Evolutionary conservation across 768 basidiomycete species (phyloP), one percentile per base, ranked within the genome.

Genomic region (Dentipellis fragilis): DNA sequence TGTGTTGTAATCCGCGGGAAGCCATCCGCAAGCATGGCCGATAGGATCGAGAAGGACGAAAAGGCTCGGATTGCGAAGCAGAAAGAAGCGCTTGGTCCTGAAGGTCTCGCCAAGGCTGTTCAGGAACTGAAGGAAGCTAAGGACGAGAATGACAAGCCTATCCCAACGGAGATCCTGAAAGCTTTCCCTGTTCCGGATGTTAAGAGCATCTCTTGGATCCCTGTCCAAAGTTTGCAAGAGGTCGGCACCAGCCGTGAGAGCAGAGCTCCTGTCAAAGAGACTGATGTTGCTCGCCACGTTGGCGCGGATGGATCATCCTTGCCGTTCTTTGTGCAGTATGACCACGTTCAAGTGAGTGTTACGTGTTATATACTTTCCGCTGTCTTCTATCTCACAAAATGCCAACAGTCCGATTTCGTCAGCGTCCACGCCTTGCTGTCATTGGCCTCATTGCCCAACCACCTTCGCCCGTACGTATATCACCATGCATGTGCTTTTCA

Each of bases 141-240:
- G 71, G 78, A 79, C 19, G 89, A 93, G 65, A 89, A 98, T 65
- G 89, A 89, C 56, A 72, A 71, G 57, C 82, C 85, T 12, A 92
- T 97, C 42, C 95, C 96, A 2, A 72, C 74, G 12, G 83, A 89
- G 22, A 76, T 97, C 57, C 69, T 99, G 36, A 86, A 83, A 2
- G 74, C 79, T 12, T 98, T 98, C 77, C 87, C 86, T n/a, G 83
- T 97, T 23, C 95, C 94, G 0, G 81, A 89, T 62, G 90, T 95
- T 39, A 85, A 86, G 66, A 87, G 80, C 57, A 94, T 99, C 61
- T 83, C 87, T 7, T 98, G 94, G 92, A 93, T 98, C 55, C 84
- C 88, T 2, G 81, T 84, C 12, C 74, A 83, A 61, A 85, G 76
- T 29, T 67, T 73, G 38, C 86, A 87, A 67, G 85, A 91, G 65